Base-by-base conservation (phyloP, 257 asterid genomes). In the Capsicum pubescens region DNA sequence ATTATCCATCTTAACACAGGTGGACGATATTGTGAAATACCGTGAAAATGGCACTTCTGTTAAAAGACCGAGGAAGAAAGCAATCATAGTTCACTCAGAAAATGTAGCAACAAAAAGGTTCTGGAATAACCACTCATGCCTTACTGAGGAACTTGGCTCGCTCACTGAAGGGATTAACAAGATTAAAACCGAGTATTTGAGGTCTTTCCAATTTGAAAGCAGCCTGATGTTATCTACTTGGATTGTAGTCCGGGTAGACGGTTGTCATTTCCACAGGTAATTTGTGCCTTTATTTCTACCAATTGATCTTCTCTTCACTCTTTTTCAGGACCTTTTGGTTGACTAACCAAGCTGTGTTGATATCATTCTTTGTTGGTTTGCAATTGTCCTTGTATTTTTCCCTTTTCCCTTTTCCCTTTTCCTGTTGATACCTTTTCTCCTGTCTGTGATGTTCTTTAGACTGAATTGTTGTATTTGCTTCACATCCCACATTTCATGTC, bases 211-310 rank as follows among this genome's bases (percentile, higher is more conserved):
- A 39, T 90, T 88, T 46, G 94, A 91, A 89, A 85, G 90, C 88
- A 87, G 84, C 86, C 84, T 93, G 89, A 85, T 91, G 92, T 91
- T 92, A 57, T 90, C 88, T 48, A 93, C 93, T 42, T 95, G 98
- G 97, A 89, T 94, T 81, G 98, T 92, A 71, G 81, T 95, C 79
- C 97, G 97, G 63, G 61, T 95, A 64, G 98, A 95, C 89, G 99
- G 99, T 78, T 95, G 98, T 84, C 99, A 93, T 87, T 95, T 95
- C 89, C 98, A 93, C 88, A 90, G 98, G 98, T 93, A 87, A 89
- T 12, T 48, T 50, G 58, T 67, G 59, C 63, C 84, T 85, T 77
- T 2, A 61, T 67, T 60, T 71, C 79, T 46, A 21, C 57, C 3
- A 10, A 71, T 17, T 44, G 39, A 19, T 71, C 79, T 71, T 71